phyloP scores from a whole-genome alignment of 176 grass and related monocot genomes.

The Eremochloa ophiuroides region DNA sequence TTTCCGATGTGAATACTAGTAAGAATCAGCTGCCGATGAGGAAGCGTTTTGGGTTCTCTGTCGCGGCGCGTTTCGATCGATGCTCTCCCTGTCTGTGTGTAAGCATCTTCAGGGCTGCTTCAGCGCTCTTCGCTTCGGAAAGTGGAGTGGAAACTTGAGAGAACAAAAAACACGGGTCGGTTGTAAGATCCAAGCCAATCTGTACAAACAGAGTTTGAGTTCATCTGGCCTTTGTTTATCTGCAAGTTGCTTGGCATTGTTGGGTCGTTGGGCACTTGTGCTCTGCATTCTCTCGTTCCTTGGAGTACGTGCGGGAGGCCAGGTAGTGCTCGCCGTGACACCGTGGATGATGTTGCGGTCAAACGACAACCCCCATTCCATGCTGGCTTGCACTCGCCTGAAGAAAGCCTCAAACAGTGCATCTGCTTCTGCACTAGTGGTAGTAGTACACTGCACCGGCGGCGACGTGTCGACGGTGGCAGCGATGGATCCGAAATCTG shows the following conservation, averaged over 20 bases:
- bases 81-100: background rate
- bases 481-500: slow-evolving; percentile 28
- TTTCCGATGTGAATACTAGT: slow-evolving; percentile 24
- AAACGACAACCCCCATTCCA: background rate
- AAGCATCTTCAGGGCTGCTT: background rate
- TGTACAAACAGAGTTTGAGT: slow-evolving; percentile 26
- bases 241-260: background rate
- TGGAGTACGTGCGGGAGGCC: background rate
- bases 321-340: background rate
- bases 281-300: background rate
- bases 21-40: background rate
- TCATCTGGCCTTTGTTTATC: slow-evolving; percentile 16
- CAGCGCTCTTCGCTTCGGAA: background rate
- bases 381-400: background rate
- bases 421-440: background rate
- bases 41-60: background rate
- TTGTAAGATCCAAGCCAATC: slow-evolving; percentile 24
- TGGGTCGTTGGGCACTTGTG: background rate
- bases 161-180: background rate
- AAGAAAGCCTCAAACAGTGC: background rate
- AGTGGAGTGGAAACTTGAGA: background rate
- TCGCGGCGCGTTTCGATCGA: background rate
- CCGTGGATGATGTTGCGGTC: background rate
- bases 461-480: slow-evolving; percentile 18
- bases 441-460: background rate